phyloP scores from a whole-genome alignment of 805 yeast species.

The Kazachstania taianensis region DNA sequence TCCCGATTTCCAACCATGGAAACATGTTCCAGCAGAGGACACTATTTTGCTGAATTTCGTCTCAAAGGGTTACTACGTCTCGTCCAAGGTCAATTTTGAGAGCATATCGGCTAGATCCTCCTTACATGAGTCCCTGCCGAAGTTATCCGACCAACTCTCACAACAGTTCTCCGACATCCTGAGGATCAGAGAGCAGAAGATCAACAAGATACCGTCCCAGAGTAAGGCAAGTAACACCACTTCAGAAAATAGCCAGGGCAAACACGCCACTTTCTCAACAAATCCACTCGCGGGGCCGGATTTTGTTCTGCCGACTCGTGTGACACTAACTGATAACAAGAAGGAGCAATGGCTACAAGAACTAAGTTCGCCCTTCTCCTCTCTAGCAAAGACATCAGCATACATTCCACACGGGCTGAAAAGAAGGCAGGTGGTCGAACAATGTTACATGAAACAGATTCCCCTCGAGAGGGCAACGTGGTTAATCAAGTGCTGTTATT shows the following conservation, averaged over 20 bases:
- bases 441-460: constrained; percentile 52
- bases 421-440: constrained; percentile 63
- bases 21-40: constrained; percentile 25
- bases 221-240: constrained; percentile 1
- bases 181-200: constrained; percentile 24
- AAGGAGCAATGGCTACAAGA: constrained; percentile 80
- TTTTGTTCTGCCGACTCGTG: constrained; percentile 37
- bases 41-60: constrained; percentile 24
- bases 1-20: constrained; percentile 31
- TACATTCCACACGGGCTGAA: constrained; percentile 88
- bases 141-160: constrained; percentile 22
- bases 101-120: constrained; percentile 30
- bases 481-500: constrained; percentile 81
- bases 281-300: constrained; percentile 25
- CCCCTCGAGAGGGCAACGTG: constrained; percentile 81
- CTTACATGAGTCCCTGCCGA: constrained; percentile 26
- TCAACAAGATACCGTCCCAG: constrained; percentile 19
- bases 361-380: constrained; percentile 55
- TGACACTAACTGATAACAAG: constrained; percentile 79
- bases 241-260: neutral
- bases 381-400: constrained; percentile 57
- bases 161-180: constrained; percentile 22
- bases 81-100: constrained; percentile 28
- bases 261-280: constrained; percentile 6
- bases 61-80: constrained; percentile 26